Evolutionary conservation across 2,329 filamentous ascomycete species (phyloP).

Genomic region (Aspergillus japonicus): DNA sequence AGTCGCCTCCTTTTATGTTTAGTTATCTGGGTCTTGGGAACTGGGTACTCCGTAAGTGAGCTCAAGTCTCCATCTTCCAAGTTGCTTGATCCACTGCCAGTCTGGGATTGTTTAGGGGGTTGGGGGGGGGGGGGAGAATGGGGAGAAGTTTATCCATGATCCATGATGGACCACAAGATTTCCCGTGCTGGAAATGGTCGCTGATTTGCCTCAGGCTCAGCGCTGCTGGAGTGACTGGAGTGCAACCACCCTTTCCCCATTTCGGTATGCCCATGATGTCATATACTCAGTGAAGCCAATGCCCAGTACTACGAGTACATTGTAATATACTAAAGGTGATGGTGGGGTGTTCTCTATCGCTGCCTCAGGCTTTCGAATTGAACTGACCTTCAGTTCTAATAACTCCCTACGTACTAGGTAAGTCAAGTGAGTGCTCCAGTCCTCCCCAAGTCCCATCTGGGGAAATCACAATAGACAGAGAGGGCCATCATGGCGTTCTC

Average conservation of each 20-base stretch:
- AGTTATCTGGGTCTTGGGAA: background rate
- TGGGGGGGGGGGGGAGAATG: too few relatives aligned
- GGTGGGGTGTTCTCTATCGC: background rate
- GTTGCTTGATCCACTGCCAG: background rate
- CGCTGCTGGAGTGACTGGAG: background rate
- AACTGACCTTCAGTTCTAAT: too few relatives aligned
- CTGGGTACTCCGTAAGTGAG: background rate
- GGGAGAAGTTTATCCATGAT: background rate
- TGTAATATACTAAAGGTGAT: too few relatives aligned
- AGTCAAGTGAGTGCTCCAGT: too few relatives aligned
- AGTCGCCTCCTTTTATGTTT: slow-evolving; percentile 1
- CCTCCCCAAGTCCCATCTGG: too few relatives aligned
- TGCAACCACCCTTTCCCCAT: background rate
- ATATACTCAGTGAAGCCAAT: background rate
- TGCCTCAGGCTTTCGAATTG: background rate
- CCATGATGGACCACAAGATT: background rate
- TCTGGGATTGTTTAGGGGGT: background rate
- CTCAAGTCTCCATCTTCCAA: background rate
- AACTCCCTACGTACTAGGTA: too few relatives aligned
- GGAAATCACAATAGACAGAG: too few relatives aligned
- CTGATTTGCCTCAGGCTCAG: background rate
- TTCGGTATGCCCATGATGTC: background rate
- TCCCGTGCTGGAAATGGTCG: too few relatives aligned
- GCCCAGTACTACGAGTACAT: too few relatives aligned
- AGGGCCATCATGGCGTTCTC: too few relatives aligned